phyloP scores from a whole-genome alignment of 164 flowering plant species.

The Stephania cephalantha region DNA sequence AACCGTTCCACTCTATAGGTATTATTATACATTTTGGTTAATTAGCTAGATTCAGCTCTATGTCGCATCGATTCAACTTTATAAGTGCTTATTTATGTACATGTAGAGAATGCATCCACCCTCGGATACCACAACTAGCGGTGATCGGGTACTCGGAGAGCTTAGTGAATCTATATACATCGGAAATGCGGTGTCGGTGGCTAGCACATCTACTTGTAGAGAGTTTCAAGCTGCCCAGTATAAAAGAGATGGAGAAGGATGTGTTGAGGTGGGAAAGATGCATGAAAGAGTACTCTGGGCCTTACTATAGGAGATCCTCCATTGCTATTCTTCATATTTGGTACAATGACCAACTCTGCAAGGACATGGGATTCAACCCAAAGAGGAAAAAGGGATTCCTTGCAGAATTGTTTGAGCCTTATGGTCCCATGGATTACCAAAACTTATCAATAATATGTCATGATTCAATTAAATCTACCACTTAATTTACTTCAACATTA shows the following conservation, averaged over 20 bases:
- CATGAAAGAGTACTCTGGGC: slow-evolving; percentile 32
- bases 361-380: slow-evolving; percentile 67
- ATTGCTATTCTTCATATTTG: slow-evolving; percentile 45
- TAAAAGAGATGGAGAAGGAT: slow-evolving; percentile 50
- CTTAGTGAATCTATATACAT: slow-evolving; percentile 41
- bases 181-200: slow-evolving; percentile 58
- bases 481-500: not conserved
- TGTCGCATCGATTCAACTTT: not conserved
- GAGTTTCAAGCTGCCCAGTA: slow-evolving; percentile 32
- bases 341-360: slow-evolving; percentile 69
- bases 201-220: slow-evolving; percentile 29
- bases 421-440: slow-evolving; percentile 51
- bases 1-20: slow-evolving; percentile 55
- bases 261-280: slow-evolving; percentile 37
- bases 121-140: slow-evolving; percentile 55
- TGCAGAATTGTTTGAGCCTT: slow-evolving; percentile 50
- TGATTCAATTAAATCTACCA: not conserved
- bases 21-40: not conserved
- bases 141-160: slow-evolving; percentile 55
- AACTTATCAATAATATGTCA: slow-evolving; percentile 2
- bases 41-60: not conserved
- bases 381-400: slow-evolving; percentile 50
- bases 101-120: slow-evolving; percentile 46
- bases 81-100: not conserved
- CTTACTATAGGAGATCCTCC: slow-evolving; percentile 39